phyloP scores from a whole-genome alignment of 2,329 filamentous ascomycete species.

The Tothia fuscella region DNA sequence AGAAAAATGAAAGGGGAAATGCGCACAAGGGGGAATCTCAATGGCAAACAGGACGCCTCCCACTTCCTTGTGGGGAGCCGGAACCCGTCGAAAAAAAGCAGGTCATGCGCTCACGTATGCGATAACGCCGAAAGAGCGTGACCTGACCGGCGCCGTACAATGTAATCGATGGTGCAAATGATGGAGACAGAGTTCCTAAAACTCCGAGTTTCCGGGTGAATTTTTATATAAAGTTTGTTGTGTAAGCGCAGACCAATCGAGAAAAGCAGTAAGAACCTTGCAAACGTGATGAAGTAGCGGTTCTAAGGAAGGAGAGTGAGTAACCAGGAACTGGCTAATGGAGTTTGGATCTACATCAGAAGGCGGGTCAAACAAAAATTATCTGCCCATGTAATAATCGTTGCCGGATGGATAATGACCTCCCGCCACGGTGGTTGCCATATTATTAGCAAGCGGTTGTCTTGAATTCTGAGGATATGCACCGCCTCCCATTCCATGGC shows the following conservation, averaged over 20 bases:
- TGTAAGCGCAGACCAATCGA: not conserved
- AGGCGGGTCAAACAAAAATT: not conserved
- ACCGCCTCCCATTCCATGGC: slow-evolving; percentile 2
- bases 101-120: not conserved
- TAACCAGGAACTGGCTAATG: not conserved
- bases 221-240: no score
- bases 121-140: not conserved
- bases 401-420: slow-evolving; percentile 4
- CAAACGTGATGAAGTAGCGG: not conserved
- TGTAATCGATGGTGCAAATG: not conserved
- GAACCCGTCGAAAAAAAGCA: not conserved
- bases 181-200: no score
- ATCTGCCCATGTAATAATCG: slow-evolving; percentile 12
- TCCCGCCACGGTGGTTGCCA: slow-evolving; percentile 8
- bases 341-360: not conserved
- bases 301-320: not conserved
- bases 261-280: not conserved
- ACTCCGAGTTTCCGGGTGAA: no score
- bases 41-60: not conserved
- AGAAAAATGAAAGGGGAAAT: not conserved
- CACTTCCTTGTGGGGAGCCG: no score
- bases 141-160: not conserved
- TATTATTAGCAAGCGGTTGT: slow-evolving; percentile 6
- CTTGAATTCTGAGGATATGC: slow-evolving; percentile 1
- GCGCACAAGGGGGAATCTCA: slow-evolving; percentile 7